Evolutionary conservation across 805 yeast genomes (phyloP), one percentile per base, ranked within the genome.

Genomic region (Kodamaea nitidulidarum): DNA sequence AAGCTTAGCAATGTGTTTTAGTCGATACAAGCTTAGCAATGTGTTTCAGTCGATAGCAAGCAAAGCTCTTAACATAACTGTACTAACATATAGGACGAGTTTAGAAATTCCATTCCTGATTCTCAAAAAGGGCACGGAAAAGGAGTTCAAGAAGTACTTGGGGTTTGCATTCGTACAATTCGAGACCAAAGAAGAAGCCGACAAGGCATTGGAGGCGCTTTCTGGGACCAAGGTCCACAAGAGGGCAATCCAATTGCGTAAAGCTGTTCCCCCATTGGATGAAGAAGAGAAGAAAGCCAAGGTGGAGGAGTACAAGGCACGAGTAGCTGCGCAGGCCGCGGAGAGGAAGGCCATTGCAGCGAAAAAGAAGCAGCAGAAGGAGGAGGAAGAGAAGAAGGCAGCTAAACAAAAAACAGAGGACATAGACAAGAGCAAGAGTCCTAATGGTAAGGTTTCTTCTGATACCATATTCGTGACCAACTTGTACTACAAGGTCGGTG

Each of bases 131-230:
- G 56, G 58, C 32, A 56, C 57, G 17, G 67, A 61, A 32, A 62
- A 60, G 34, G 54, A 67, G 43, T 58, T 62, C 58, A 50, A 66
- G 56, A 60, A 65, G 58, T 71, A 63, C 56, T 73, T 66, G 44
- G 84, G 85, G 29, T 78, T 75, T 50, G 84, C 80, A 10, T 80
- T 79, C 55, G 74, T 78, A 37, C 75, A 78, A 43, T 76, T 76
- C 49, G 68, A 58, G 31, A 48, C 60, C 35, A 67, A 64, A 33
- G 68, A 56, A 15, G 67, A 67, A 17, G 76, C 76, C 9, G 74
- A 70, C 35, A 54, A 54, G 36, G 74, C 75, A 20, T 64, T 75
- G 49, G 64, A 55, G 37, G 55, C 62, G 35, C 67, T 54, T 50
- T 67, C 65, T 42, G 71, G 71, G 40, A 54, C 55, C 38, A 65